Evolutionary conservation across 148 eudicot species (phyloP).

Genomic region (Cornus florida): DNA sequence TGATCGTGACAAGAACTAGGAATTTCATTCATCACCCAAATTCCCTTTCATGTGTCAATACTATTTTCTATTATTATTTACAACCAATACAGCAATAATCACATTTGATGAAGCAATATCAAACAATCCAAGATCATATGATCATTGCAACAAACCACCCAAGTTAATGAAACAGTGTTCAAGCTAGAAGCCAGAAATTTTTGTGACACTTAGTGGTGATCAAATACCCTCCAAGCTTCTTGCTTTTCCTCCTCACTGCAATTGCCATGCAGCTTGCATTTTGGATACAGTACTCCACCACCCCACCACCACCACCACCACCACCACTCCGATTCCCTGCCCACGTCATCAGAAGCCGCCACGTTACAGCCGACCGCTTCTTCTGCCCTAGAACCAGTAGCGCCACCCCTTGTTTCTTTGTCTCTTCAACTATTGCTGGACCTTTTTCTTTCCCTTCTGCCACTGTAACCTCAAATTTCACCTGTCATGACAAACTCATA

Average conservation of each 20-base stretch:
- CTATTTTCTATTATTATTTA: neutral
- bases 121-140: neutral
- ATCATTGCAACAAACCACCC: no score
- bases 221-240: slow-evolving; percentile 70
- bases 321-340: slow-evolving; percentile 42
- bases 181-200: slow-evolving; percentile 91
- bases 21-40: neutral
- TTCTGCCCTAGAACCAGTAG: slow-evolving; percentile 77
- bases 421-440: slow-evolving; percentile 64
- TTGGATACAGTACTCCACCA: slow-evolving; percentile 79
- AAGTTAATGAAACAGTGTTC: neutral
- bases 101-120: neutral
- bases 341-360: slow-evolving; percentile 79
- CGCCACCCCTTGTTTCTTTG: slow-evolving; percentile 52
- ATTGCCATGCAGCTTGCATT: slow-evolving; percentile 80
- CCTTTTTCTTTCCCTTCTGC: slow-evolving; percentile 81
- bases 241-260: slow-evolving; percentile 77
- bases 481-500: slow-evolving; percentile 31
- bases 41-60: no score
- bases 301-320: slow-evolving; percentile 60
- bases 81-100: neutral
- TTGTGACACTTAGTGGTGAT: slow-evolving; percentile 86
- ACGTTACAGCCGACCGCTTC: slow-evolving; percentile 54
- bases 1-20: neutral
- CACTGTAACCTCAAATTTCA: slow-evolving; percentile 52